These are phyloP conservation scores for Sugiyamaella paludigena DNA, from an alignment of 1,139 yeast species.

Conservation along the genomic window DNA sequence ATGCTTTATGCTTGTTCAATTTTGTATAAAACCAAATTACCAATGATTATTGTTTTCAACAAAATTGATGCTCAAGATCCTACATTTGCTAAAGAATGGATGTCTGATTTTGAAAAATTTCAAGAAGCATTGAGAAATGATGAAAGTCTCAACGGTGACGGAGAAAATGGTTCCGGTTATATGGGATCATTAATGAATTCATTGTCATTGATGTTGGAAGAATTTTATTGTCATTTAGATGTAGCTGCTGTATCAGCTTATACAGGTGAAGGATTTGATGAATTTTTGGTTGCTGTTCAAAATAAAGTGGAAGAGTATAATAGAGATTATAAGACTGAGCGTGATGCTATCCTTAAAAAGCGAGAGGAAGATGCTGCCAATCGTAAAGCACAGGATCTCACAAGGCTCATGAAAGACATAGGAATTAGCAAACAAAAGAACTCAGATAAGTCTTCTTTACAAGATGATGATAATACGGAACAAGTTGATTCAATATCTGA, in stretches of 20 bases:
- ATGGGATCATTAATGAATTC: constrained; percentile 93
- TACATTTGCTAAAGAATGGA: constrained; percentile 92
- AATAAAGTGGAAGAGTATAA: constrained; percentile 86
- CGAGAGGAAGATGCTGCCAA: constrained; percentile 73
- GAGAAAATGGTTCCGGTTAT: constrained; percentile 78
- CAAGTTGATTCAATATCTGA: constrained; percentile 71
- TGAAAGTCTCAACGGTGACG: constrained; percentile 59
- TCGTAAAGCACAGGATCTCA: constrained; percentile 68
- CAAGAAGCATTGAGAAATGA: constrained; percentile 68
- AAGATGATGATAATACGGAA: constrained; percentile 15
- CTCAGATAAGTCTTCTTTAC: constrained; percentile 6
- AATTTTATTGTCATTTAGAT: constrained; percentile 89
- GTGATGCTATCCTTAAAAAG: constrained; percentile 74
- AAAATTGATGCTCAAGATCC: constrained; percentile 88
- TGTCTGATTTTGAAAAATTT: constrained; percentile 92
- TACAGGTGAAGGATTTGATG: constrained; percentile 94
- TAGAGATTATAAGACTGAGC: constrained; percentile 76
- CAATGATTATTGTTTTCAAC: constrained; percentile 95
- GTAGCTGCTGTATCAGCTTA: constrained; percentile 87
- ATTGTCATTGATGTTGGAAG: constrained; percentile 94
- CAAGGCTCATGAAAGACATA: constrained; percentile 76
- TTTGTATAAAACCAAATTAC: constrained; percentile 90
- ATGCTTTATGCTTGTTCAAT: constrained; percentile 98
- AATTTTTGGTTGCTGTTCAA: constrained; percentile 77
- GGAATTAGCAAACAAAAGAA: constrained; percentile 46